These are phyloP conservation scores for Omphalotus guepiniiformis DNA, from an alignment of 768 basidiomycete genomes.

Conservation along the genomic window DNA sequence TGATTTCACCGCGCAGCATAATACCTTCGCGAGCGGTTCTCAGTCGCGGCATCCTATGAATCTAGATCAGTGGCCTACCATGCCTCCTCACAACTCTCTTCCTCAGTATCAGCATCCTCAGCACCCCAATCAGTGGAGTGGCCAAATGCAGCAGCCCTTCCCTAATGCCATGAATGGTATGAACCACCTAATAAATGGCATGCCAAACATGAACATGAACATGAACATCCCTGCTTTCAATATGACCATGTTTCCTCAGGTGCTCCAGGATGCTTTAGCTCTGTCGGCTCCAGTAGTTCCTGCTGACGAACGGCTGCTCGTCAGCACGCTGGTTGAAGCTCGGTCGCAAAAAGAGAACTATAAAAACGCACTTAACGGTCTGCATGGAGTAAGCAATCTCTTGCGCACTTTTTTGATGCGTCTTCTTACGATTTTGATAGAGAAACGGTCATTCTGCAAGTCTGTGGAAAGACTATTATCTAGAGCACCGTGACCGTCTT, in stretches of 20 bases:
- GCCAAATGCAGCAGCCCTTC: slow-evolving; percentile 19
- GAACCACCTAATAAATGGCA: slow-evolving; percentile 12
- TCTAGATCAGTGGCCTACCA: background rate
- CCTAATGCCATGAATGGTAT: slow-evolving; percentile 16
- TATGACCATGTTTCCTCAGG: slow-evolving; percentile 41
- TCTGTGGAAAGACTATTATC: slow-evolving; percentile 79
- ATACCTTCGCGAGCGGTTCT: slow-evolving; percentile 5
- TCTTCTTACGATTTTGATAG: slow-evolving; percentile 22
- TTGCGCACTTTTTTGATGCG: background rate
- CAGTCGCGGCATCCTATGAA: background rate
- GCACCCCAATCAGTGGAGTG: slow-evolving; percentile 25
- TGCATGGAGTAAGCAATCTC: slow-evolving; percentile 53
- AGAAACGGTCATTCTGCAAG: slow-evolving; percentile 50
- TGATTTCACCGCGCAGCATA: slow-evolving; percentile 18
- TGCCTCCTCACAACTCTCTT: slow-evolving; percentile 7
- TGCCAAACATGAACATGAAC: slow-evolving; percentile 23
- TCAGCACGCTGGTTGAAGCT: slow-evolving; percentile 42
- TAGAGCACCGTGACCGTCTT: slow-evolving; percentile 62
- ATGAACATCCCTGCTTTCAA: slow-evolving; percentile 26
- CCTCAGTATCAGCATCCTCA: slow-evolving; percentile 25
- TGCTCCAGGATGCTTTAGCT: slow-evolving; percentile 52
- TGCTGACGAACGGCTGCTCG: slow-evolving; percentile 57
- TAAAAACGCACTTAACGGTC: slow-evolving; percentile 59
- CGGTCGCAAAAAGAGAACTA: slow-evolving; percentile 44
- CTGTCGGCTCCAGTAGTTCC: slow-evolving; percentile 48